A percentile compares a stretch with the other conserved stretches of the same genome.
Conservation (phyloP, 768 basidiomycete genomes). For the Amanita phalloides region DNA sequence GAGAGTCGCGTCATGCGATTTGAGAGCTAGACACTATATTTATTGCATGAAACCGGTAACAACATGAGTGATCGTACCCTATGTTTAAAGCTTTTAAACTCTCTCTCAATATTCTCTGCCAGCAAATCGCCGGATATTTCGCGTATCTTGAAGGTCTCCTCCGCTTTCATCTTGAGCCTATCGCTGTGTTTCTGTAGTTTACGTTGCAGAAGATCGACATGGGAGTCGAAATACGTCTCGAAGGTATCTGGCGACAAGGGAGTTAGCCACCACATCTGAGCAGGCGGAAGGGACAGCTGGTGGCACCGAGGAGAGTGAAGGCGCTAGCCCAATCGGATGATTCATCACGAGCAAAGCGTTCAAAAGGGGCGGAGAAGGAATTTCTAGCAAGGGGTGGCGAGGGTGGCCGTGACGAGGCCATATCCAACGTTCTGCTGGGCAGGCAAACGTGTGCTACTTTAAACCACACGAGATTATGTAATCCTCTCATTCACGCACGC, state of each 20-base stretch:
- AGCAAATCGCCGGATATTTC: slow-evolving; percentile 52
- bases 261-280: slow-evolving; percentile 15
- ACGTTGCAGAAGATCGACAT: slow-evolving; percentile 73
- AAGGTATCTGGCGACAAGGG: slow-evolving; percentile 57
- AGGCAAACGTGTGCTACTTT: neutral
- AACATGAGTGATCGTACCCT: slow-evolving; percentile 40
- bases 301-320: slow-evolving; percentile 76
- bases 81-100: slow-evolving; percentile 77
- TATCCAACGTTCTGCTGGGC: slow-evolving; percentile 12
- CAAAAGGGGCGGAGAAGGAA: slow-evolving; percentile 61
- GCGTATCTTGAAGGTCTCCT: slow-evolving; percentile 53
- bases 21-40: slow-evolving; percentile 45
- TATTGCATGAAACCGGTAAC: slow-evolving; percentile 5
- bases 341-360: slow-evolving; percentile 67
- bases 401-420: slow-evolving; percentile 30
- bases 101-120: slow-evolving; percentile 74
- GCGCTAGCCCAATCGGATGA: slow-evolving; percentile 69
- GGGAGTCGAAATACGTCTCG: slow-evolving; percentile 93
- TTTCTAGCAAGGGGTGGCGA: slow-evolving; percentile 32
- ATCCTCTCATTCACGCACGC: slow-evolving; percentile 2
- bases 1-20: slow-evolving; percentile 69
- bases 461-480: neutral
- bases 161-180: slow-evolving; percentile 70
- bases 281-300: slow-evolving; percentile 3
- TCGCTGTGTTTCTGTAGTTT: slow-evolving; percentile 83